Conservation (phyloP, 108 stramenopile genomes). For the Cyclotella kingstonii region DNA sequence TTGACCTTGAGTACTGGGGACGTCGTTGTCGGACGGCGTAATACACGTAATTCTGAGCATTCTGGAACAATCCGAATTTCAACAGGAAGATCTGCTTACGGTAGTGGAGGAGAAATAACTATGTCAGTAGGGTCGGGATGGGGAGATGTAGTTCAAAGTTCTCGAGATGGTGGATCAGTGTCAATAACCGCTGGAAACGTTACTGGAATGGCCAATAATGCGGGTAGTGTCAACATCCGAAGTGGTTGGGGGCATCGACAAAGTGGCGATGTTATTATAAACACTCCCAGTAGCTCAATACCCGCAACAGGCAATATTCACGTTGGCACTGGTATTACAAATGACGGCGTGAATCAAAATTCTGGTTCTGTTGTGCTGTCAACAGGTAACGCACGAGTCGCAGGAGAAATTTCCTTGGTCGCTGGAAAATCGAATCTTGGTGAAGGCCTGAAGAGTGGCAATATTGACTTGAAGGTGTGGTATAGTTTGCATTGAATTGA, state of each 20-base stretch:
- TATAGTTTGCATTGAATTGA: too few relatives aligned
- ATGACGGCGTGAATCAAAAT: background rate
- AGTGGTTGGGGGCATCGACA: constrained; percentile 12
- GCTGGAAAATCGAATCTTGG: constrained; percentile 2
- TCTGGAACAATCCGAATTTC: constrained; percentile 13
- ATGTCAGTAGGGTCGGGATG: constrained; percentile 14
- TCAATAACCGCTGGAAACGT: constrained; percentile 10
- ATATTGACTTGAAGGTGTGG: constrained; percentile 3
- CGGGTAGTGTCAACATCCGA: constrained; percentile 16
- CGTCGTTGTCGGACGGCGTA: background rate
- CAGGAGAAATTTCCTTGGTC: background rate
- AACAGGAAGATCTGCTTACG: constrained; percentile 1
- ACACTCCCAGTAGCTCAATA: constrained; percentile 12
- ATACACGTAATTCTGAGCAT: background rate
- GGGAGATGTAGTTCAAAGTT: constrained; percentile 6
- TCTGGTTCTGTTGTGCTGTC: background rate
- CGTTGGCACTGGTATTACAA: constrained; percentile 18
- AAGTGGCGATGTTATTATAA: constrained; percentile 15
- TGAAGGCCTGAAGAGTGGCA: background rate
- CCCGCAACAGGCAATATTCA: constrained; percentile 11
- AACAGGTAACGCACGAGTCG: background rate
- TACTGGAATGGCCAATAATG: constrained; percentile 11
- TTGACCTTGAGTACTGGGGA: constrained; percentile 5
- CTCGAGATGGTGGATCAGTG: constrained; percentile 19
- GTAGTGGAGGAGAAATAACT: constrained; percentile 13